Base-by-base conservation (phyloP, 768 basidiomycete genomes). In the Serendipita vermifera region DNA sequence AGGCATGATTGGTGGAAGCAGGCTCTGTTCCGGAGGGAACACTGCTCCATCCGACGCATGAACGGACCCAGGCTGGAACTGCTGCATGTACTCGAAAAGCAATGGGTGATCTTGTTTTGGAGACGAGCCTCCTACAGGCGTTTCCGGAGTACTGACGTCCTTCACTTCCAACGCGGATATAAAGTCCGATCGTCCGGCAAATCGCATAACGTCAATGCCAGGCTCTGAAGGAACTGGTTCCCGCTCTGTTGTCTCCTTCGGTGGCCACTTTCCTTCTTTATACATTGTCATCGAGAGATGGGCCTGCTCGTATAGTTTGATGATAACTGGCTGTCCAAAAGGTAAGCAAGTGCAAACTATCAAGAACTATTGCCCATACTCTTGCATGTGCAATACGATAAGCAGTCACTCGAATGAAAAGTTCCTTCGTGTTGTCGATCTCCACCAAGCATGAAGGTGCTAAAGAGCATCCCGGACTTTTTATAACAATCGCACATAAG, bases 21-120 rank as follows among this genome's bases (percentile, higher is more conserved):
- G 24, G 46, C 20, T 51, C n/a, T 51, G 46, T n/a, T 51, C 46
- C 22, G 46, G 46, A 22, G 46, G 46, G 22, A 51, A 51, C n/a
- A n/a, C n/a, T n/a, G n/a, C n/a, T n/a, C n/a, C n/a, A n/a, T n/a
- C n/a, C 15, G 9, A n/a, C n/a, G n/a, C 35, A 36, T 9, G n/a
- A n/a, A 9, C 35, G 9, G 35, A 36, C 31, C 7, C 46, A 51
- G 9, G 20, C 31, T 51, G 46, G 29, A 51, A 51, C 27, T 29
- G 20, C 2, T 51, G 24, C 46, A 51, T 9, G 2, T 51, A 51
- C 29, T 51, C 46, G n/a, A 29, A 26, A 15, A 51, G 29, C n/a
- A 51, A 29, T 15, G n/a, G 46, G 31, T 51, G 46, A 9, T 9
- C 35, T 9, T 9, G 9, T 20, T 51, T 17, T 9, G 46, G 46